Conservation (phyloP, 495 filamentous ascomycete genomes). For the Cercophora scortea region DNA sequence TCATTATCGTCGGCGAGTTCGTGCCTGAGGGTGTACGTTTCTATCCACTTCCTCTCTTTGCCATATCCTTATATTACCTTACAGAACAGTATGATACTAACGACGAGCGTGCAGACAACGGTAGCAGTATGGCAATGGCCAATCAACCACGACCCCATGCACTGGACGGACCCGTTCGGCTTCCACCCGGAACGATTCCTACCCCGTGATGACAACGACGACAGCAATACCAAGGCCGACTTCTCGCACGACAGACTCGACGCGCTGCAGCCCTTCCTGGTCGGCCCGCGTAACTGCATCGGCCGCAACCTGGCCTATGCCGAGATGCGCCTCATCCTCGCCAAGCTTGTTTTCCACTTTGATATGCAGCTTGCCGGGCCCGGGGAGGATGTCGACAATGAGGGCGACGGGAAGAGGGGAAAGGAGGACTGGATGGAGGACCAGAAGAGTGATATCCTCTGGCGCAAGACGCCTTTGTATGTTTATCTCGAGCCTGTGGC, state of each 20-base stretch:
- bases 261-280: conserved; percentile 27
- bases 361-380: conserved; percentile 19
- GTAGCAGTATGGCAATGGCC: conserved; percentile 43
- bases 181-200: conserved; percentile 46
- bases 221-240: background rate
- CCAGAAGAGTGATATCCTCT: too few relatives aligned
- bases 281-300: conserved; percentile 32
- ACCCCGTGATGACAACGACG: conserved; percentile 8
- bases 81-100: too few relatives aligned
- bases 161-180: conserved; percentile 37
- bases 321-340: conserved; percentile 37
- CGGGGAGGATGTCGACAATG: background rate
- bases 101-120: conserved; percentile 27
- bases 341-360: conserved; percentile 31
- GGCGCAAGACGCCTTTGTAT: too few relatives aligned
- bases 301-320: conserved; percentile 30
- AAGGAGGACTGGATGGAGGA: background rate
- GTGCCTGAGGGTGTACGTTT: conserved; percentile 29
- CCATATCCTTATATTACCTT: too few relatives aligned
- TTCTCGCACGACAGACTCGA: conserved; percentile 12
- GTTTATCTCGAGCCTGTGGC: too few relatives aligned
- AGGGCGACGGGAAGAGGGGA: background rate
- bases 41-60: too few relatives aligned
- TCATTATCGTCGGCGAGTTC: conserved; percentile 32
- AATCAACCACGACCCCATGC: conserved; percentile 28